Evolutionary conservation across 306 rosid genomes (phyloP).

Genomic region (Crataegus laevigata): DNA sequence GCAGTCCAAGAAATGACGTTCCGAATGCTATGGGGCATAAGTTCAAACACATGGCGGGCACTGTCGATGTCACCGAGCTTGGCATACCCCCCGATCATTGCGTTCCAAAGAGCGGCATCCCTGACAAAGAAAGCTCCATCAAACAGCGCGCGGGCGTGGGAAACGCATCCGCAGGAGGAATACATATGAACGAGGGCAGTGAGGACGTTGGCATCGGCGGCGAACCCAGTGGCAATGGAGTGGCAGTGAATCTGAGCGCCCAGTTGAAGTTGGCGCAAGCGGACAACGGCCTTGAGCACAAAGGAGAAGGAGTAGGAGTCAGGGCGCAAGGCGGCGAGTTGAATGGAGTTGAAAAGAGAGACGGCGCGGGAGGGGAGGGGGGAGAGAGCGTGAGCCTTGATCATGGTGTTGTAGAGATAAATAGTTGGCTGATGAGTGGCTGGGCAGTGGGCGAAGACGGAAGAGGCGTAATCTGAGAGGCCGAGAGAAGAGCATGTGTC

Average conservation of each 20-base stretch:
- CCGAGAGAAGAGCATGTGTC: constrained; percentile 35
- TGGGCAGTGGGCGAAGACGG: constrained; percentile 25
- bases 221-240: constrained; percentile 35
- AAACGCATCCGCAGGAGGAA: constrained; percentile 33
- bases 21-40: constrained; percentile 32
- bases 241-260: constrained; percentile 51
- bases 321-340: constrained; percentile 19
- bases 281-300: constrained; percentile 44
- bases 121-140: constrained; percentile 16
- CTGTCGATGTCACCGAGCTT: constrained; percentile 40
- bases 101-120: constrained; percentile 40
- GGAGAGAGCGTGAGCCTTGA: constrained; percentile 35
- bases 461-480: constrained; percentile 31
- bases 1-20: constrained; percentile 61
- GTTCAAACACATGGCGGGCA: constrained; percentile 49
- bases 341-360: constrained; percentile 27
- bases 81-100: constrained; percentile 50
- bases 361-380: constrained; percentile 22
- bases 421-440: constrained; percentile 10
- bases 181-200: constrained; percentile 51
- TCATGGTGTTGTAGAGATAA: constrained; percentile 37
- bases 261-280: neutral
- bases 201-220: constrained; percentile 16
- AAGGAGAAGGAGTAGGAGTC: constrained; percentile 57
- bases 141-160: constrained; percentile 46